phyloP scores from a whole-genome alignment of 192 early-diverging fungal genomes.

The Glomus cerebriforme region DNA sequence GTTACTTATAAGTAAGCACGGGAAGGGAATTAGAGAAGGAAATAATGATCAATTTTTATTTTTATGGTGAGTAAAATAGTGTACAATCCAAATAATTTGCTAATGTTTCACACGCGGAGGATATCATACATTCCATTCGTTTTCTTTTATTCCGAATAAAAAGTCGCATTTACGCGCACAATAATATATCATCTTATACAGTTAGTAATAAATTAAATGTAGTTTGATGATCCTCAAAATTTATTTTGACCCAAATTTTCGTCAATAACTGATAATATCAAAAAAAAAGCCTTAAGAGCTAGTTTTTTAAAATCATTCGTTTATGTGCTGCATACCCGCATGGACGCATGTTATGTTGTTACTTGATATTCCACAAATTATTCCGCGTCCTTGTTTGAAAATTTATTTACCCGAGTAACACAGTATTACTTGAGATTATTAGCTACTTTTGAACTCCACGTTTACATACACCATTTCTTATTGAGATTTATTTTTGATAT shows the following conservation, averaged over 20 bases:
- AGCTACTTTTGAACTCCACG: not conserved
- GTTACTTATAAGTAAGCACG: too few species aligned
- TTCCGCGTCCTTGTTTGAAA: not conserved
- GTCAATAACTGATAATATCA: too few species aligned
- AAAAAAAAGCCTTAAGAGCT: too few species aligned
- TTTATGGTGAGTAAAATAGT: too few species aligned
- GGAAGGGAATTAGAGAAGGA: too few species aligned
- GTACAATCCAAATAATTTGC: too few species aligned
- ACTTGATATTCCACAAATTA: not conserved
- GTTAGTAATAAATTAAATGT: not conserved
- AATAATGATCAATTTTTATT: too few species aligned
- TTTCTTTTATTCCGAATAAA: too few species aligned
- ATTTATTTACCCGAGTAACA: conserved; percentile 10
- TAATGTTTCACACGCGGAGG: too few species aligned
- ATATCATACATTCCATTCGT: too few species aligned
- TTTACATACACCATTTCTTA: not conserved
- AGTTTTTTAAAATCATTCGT: not conserved
- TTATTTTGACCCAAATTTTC: not conserved
- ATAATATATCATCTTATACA: not conserved
- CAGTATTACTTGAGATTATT: conserved; percentile 1
- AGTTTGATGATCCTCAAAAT: not conserved
- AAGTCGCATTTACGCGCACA: too few species aligned
- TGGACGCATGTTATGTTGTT: not conserved
- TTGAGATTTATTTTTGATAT: not conserved
- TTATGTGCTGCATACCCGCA: not conserved